These are phyloP conservation scores for Saccharomycopsis phalli DNA, from an alignment of 1,139 yeast genomes.

Conservation along the genomic window DNA sequence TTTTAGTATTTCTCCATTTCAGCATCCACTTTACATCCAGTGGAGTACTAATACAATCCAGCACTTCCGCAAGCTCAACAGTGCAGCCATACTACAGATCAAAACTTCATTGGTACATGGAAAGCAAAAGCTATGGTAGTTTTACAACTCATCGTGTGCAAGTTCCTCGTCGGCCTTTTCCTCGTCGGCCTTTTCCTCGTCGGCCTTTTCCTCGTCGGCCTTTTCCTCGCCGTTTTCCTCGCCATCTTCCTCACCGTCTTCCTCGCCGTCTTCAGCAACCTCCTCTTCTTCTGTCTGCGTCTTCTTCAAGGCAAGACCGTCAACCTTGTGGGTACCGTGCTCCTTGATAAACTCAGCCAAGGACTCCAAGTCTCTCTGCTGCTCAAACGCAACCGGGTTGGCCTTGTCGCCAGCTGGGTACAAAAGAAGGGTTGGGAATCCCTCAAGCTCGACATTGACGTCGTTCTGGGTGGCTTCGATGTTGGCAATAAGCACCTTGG, in stretches of 20 bases:
- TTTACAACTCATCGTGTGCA: constrained; percentile 39
- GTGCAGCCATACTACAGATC: too few species aligned
- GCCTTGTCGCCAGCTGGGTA: constrained; percentile 87
- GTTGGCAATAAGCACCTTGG: constrained; percentile 69
- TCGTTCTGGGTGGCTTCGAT: constrained; percentile 88
- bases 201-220: constrained; percentile 29
- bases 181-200: constrained; percentile 27
- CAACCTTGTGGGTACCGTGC: constrained; percentile 51
- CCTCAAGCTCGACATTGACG: constrained; percentile 70
- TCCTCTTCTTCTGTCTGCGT: constrained; percentile 27
- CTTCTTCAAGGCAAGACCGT: constrained; percentile 34
- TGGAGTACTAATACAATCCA: too few species aligned
- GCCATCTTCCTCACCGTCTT: too few species aligned
- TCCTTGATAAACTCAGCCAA: constrained; percentile 63
- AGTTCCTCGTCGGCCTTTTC: constrained; percentile 28
- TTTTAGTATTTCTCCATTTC: too few species aligned
- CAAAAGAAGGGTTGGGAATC: constrained; percentile 88
- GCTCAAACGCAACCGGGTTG: constrained; percentile 60
- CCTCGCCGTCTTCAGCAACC: constrained; percentile 30
- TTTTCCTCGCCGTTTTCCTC: constrained; percentile 27
- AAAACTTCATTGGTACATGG: too few species aligned
- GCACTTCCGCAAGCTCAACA: too few species aligned
- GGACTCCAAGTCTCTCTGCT: constrained; percentile 67
- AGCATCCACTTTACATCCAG: too few species aligned
- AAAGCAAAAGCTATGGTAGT: too few species aligned